Percentiles rank a stretch among this genome's conserved stretches.
Conservation (phyloP, 257 asterid genomes). For the Plantago major region DNA sequence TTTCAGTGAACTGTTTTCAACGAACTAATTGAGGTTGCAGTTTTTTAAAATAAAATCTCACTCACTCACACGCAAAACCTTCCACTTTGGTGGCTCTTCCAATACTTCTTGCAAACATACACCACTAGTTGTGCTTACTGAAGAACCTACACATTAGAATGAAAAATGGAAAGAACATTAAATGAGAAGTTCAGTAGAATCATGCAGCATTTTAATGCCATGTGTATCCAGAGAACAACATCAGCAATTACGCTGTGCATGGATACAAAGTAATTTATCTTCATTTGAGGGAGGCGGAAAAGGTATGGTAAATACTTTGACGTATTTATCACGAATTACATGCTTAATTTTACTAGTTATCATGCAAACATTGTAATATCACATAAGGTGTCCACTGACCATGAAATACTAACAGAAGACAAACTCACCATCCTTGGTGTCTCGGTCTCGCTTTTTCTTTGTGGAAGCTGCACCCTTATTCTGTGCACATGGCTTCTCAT, state of each 20-base stretch:
- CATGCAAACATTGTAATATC: constrained; percentile 16
- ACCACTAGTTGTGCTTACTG: constrained; percentile 42
- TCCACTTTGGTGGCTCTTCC: constrained; percentile 98
- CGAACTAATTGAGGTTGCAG: constrained; percentile 15
- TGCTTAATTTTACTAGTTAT: constrained; percentile 6
- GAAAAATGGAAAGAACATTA: constrained; percentile 17
- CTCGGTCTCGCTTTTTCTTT: constrained; percentile 69
- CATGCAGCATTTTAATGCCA: constrained; percentile 8
- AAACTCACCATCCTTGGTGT: constrained; percentile 42
- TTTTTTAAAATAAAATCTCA: constrained; percentile 41
- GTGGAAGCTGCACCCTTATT: constrained; percentile 40
- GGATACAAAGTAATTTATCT: background rate
- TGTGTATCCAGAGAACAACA: constrained; percentile 3
- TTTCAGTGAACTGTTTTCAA: constrained; percentile 9
- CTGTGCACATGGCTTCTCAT: constrained; percentile 45
- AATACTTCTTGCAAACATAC: constrained; percentile 70
- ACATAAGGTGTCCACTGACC: constrained; percentile 16
- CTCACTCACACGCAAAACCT: constrained; percentile 97
- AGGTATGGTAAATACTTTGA: constrained; percentile 3
- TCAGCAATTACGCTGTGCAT: constrained; percentile 6
- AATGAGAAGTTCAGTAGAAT: background rate
- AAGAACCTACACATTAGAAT: constrained; percentile 39
- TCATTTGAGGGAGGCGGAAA: constrained; percentile 8
- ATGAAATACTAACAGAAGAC: constrained; percentile 17
- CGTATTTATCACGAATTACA: constrained; percentile 6